phyloP scores from a whole-genome alignment of 1,284 basidiomycete species.

The Sporisorium scitamineum region DNA sequence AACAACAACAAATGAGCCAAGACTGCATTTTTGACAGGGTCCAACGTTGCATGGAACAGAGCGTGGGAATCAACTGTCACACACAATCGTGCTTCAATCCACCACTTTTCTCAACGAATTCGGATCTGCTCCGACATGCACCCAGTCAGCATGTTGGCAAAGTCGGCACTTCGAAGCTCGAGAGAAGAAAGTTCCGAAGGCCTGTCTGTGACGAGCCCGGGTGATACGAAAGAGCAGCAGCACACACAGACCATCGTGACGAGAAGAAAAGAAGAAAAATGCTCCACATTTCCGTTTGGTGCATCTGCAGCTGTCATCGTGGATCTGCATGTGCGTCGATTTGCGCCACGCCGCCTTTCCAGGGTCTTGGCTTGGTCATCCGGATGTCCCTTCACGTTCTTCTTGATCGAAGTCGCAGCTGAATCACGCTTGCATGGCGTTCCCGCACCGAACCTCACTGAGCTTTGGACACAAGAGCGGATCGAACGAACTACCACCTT shows the following conservation, averaged over 20 bases:
- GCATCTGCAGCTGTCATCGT: too few relatives aligned
- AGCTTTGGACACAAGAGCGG: too few relatives aligned
- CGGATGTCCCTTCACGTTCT: neutral
- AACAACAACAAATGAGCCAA: conserved; percentile 5
- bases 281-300: neutral
- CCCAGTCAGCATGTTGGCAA: neutral
- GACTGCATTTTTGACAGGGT: conserved; percentile 1
- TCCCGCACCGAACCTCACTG: too few relatives aligned
- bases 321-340: neutral
- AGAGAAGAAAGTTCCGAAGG: too few relatives aligned
- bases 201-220: neutral
- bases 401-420: neutral
- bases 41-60: neutral
- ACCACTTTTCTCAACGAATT: too few relatives aligned
- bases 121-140: neutral
- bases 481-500: neutral
- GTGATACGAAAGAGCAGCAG: neutral
- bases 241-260: neutral
- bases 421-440: neutral
- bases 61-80: neutral
- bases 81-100: too few relatives aligned
- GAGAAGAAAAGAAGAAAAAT: neutral
- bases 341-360: neutral
- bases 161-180: too few relatives aligned
- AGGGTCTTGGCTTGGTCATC: neutral